Percentiles rank a stretch among this genome's conserved stretches.
These are phyloP conservation scores for Pseudogymnoascus sp. DNA, from an alignment of 2,329 filamentous ascomycete species.

Conservation along the genomic window DNA sequence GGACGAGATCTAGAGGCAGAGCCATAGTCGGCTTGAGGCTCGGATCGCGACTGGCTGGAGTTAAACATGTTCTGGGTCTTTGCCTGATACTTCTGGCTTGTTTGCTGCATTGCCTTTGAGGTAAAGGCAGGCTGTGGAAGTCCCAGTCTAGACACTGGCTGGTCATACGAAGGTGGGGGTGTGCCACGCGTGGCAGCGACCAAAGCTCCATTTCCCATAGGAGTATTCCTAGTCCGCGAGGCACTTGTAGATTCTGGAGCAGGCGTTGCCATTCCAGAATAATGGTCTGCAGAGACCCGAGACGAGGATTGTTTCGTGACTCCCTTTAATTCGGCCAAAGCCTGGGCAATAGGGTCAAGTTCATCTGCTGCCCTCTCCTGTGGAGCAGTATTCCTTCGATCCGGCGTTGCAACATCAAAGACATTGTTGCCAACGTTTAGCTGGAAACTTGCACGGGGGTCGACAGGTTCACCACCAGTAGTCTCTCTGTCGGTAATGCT, in stretches of 20 bases:
- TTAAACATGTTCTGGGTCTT: slow-evolving; percentile 76
- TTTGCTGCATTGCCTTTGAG: slow-evolving; percentile 89
- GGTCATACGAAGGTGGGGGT: slow-evolving; percentile 81
- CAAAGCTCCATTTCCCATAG: slow-evolving; percentile 34
- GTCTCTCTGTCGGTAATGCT: slow-evolving; percentile 35
- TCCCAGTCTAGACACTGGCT: slow-evolving; percentile 66
- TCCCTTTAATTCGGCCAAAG: slow-evolving; percentile 85
- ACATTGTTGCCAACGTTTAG: slow-evolving; percentile 94
- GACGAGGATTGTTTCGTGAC: slow-evolving; percentile 71
- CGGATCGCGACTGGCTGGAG: slow-evolving; percentile 22
- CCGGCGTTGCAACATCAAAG: slow-evolving; percentile 79
- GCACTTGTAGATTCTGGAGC: slow-evolving; percentile 43
- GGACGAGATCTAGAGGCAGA: slow-evolving; percentile 43
- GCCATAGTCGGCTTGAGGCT: slow-evolving; percentile 23
- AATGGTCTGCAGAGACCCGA: slow-evolving; percentile 90
- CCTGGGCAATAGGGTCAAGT: slow-evolving; percentile 80
- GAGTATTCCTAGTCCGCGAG: slow-evolving; percentile 35
- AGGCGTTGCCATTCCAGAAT: slow-evolving; percentile 86
- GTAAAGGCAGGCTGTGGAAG: slow-evolving; percentile 89
- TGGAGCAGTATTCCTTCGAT: slow-evolving; percentile 43
- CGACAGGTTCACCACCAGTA: slow-evolving; percentile 74
- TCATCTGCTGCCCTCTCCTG: slow-evolving; percentile 43
- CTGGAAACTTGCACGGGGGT: slow-evolving; percentile 85
- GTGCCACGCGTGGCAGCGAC: slow-evolving; percentile 59
- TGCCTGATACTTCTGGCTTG: slow-evolving; percentile 77